Conservation (phyloP, 2,329 filamentous ascomycete genomes). For the Trichoderma sp. region DNA sequence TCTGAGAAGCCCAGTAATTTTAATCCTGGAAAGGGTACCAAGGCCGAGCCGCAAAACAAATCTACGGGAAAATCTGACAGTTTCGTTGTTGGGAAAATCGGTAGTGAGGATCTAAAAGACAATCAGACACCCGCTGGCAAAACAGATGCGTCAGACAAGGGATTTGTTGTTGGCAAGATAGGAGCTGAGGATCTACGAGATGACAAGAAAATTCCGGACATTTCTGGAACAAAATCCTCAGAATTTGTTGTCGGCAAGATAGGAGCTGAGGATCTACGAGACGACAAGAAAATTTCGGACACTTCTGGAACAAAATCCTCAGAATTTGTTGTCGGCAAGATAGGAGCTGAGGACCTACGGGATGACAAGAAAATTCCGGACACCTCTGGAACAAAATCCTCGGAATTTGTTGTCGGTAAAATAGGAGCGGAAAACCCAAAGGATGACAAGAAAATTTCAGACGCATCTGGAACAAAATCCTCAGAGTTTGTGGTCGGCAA, state of each 20-base stretch:
- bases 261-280: no score
- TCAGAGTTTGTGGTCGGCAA: slow-evolving; percentile 2
- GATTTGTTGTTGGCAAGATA: slow-evolving; percentile 5
- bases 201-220: not conserved
- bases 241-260: not conserved
- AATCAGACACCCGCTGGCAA: not conserved
- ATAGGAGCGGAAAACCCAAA: not conserved
- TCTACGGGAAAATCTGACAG: not conserved
- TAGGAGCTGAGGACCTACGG: not conserved
- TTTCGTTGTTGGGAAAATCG: slow-evolving; percentile 7
- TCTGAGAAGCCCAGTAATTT: slow-evolving; percentile 30
- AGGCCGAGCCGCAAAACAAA: not conserved
- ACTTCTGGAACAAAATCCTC: no score
- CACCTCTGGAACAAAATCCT: not conserved
- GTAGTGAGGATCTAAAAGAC: not conserved
- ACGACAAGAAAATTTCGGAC: no score
- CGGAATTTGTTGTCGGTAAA: not conserved
- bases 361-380: not conserved
- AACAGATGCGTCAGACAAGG: not conserved
- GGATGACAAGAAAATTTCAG: not conserved
- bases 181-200: not conserved
- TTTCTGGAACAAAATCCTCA: not conserved
- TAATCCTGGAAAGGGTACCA: not conserved
- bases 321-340: slow-evolving; percentile 2
- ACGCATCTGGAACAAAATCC: not conserved